Conservation (phyloP, 352 stramenopile species). For the Pythium vanterpoolii region DNA sequence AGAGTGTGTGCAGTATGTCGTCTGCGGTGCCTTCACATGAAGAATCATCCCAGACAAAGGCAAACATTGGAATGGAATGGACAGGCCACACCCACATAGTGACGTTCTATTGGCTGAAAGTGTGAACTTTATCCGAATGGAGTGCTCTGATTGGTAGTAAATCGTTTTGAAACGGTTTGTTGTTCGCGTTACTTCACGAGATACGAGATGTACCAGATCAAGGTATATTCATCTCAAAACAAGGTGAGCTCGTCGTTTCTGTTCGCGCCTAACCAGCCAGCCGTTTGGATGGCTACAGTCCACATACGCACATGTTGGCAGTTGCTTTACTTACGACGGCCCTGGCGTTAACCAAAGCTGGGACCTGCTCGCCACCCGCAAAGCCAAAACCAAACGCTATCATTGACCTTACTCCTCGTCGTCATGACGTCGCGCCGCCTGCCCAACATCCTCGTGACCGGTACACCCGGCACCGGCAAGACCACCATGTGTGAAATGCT, state of each 20-base stretch:
- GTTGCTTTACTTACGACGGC: not conserved
- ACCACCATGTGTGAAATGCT: slow-evolving; percentile 93
- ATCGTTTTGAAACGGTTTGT: not conserved
- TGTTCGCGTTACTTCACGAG: not conserved
- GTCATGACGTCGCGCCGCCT: slow-evolving; percentile 29
- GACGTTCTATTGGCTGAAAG: not conserved
- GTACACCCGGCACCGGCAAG: slow-evolving; percentile 95
- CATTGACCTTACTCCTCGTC: not conserved
- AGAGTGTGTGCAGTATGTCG: not conserved
- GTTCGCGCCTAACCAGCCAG: not conserved
- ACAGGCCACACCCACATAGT: too few species aligned
- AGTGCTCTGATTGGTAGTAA: too few species aligned
- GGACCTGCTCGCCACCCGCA: not conserved
- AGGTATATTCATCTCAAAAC: not conserved
- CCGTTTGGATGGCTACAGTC: slow-evolving; percentile 15
- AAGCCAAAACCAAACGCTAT: not conserved
- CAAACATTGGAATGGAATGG: not conserved
- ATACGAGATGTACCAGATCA: not conserved
- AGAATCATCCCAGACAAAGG: too few species aligned
- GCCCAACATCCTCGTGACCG: slow-evolving; percentile 98
- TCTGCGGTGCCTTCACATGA: too few species aligned
- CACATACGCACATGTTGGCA: slow-evolving; percentile 1
- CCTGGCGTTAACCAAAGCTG: not conserved
- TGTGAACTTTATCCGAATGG: too few species aligned
- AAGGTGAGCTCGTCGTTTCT: not conserved